These are phyloP conservation scores for Sporisorium scitamineum DNA, from an alignment of 1,284 basidiomycete species.

Conservation along the genomic window DNA sequence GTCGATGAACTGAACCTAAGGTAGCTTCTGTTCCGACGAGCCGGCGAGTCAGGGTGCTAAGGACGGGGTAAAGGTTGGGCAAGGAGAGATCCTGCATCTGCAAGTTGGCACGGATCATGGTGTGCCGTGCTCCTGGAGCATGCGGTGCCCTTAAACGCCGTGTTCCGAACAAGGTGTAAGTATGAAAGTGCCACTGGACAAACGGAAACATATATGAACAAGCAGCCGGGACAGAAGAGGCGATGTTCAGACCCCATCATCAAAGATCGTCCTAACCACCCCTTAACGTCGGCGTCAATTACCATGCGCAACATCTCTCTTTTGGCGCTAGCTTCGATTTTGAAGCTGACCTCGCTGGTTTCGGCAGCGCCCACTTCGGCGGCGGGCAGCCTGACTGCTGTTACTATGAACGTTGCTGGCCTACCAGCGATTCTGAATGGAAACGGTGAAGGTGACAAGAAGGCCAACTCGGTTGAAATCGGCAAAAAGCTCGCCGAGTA, in stretches of 20 bases:
- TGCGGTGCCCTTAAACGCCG: not conserved
- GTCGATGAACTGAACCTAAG: not conserved
- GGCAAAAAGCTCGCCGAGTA: constrained; percentile 22
- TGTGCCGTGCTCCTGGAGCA: not conserved
- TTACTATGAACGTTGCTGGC: constrained; percentile 33
- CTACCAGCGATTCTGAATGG: constrained; percentile 22
- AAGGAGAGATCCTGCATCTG: too few species aligned
- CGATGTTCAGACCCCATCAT: not conserved
- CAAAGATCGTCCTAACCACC: not conserved
- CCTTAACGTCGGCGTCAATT: too few species aligned
- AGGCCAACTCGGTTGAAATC: constrained; percentile 20
- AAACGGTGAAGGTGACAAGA: constrained; percentile 27
- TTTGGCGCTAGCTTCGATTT: constrained; percentile 5
- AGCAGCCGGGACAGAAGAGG: not conserved
- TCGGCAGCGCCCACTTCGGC: constrained; percentile 6
- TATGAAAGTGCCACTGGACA: not conserved
- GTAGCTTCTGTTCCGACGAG: not conserved
- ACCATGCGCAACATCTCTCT: constrained; percentile 10
- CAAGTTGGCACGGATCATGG: not conserved
- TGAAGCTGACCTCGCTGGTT: constrained; percentile 7
- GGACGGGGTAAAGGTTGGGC: too few species aligned
- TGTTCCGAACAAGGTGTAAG: not conserved
- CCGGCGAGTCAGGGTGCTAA: too few species aligned
- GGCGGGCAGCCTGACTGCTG: constrained; percentile 15
- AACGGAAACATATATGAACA: not conserved